A percentile compares a stretch with the other conserved stretches of the same genome.
These are phyloP conservation scores for Penicillium sp. DNA, from an alignment of 2,329 filamentous ascomycete species.

Conservation along the genomic window DNA sequence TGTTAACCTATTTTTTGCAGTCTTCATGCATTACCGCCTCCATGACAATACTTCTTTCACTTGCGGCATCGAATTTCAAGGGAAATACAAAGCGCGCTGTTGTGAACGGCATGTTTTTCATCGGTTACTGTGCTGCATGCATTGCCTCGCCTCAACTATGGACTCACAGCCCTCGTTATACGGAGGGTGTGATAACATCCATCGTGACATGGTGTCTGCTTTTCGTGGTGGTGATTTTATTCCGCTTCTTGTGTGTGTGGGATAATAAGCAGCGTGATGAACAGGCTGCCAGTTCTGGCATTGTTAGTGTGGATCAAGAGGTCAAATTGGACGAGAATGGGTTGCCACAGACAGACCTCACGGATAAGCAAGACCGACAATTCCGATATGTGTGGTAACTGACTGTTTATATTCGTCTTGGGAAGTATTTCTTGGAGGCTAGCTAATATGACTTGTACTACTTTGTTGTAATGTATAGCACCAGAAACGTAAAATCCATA, in stretches of 20 bases:
- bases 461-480: too few relatives aligned
- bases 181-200: slow-evolving; percentile 47
- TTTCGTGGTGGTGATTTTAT: slow-evolving; percentile 15
- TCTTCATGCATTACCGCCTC: slow-evolving; percentile 47
- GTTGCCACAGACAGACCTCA: slow-evolving; percentile 13
- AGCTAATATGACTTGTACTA: background rate
- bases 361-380: slow-evolving; percentile 14
- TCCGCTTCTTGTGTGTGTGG: slow-evolving; percentile 14
- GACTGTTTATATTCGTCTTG: background rate
- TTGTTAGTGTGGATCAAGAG: background rate
- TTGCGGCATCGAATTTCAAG: slow-evolving; percentile 52
- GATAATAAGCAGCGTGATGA: slow-evolving; percentile 20
- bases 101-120: slow-evolving; percentile 52
- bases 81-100: slow-evolving; percentile 54
- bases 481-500: too few relatives aligned
- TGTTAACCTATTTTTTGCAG: slow-evolving; percentile 11
- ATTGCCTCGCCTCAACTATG: slow-evolving; percentile 53
- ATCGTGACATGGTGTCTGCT: slow-evolving; percentile 31
- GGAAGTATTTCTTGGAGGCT: background rate
- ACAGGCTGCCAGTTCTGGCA: background rate
- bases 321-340: slow-evolving; percentile 17
- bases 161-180: slow-evolving; percentile 46
- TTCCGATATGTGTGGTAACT: slow-evolving; percentile 15
- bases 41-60: slow-evolving; percentile 46
- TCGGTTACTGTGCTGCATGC: slow-evolving; percentile 51